Base-by-base conservation (phyloP, 2,329 filamentous ascomycete genomes). In the Aulographum hederae region DNA sequence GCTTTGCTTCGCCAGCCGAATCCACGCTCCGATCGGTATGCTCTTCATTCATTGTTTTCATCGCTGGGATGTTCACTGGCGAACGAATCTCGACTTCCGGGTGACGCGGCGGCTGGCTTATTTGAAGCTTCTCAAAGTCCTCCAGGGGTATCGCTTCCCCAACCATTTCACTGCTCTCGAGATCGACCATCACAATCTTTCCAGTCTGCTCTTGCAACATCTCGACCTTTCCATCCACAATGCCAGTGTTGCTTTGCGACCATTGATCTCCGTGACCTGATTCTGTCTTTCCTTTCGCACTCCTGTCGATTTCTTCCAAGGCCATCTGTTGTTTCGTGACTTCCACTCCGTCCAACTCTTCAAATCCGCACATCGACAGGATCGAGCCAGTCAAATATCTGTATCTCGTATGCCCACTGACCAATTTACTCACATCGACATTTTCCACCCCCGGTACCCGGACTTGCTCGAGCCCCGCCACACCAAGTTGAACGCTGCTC, bases 381-480 rank as follows among this genome's bases (percentile, higher is more conserved):
- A 67, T 61, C 2, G 46, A 50, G 5, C 64, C 64, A 1, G 60
- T 62, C 3, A 65, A 50, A 39, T 59, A 63, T 13, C 61, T 49
- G 41, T 67, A 68, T 6, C 28, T 23, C n/a, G 8, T n/a, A 25
- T 67, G 63, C 0, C 63, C 63, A n/a, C 51, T 52, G 0, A 67
- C 59, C 2, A 61, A 45, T 14, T 60, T 56, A 6, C 54, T 61
- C 14, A 66, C 58, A 38, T 67, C 63, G 11, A 68, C 56, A 20
- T 67, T 69, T 34, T 66, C 57, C 0, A 86, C 63, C 2, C 75
- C 75, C 3, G 68, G 63, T 12, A 85, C 68, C 5, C 64, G 66
- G 16, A 91, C 69, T 18, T 71, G 63, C 47, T 93, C 78, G 2
- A 94, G 57, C 0, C 85, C 85, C 0, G 84, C 84, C 26, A 93